These are phyloP conservation scores for Clonostachys solani DNA, from an alignment of 2,329 filamentous ascomycete genomes.

Conservation along the genomic window DNA sequence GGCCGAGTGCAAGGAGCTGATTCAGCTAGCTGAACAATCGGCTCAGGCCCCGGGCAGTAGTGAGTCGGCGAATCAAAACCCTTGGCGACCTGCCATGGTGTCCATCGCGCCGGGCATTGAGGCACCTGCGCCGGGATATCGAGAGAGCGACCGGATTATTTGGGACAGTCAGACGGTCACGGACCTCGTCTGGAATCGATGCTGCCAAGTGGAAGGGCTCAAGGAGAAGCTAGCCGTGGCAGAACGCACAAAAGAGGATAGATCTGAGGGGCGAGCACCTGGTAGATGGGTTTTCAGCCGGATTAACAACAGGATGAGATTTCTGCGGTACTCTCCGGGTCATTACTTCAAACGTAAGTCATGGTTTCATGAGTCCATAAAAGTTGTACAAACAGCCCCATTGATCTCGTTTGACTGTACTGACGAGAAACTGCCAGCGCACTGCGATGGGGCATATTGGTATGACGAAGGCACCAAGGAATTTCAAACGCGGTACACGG, in stretches of 20 bases:
- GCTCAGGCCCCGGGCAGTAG: slow-evolving; percentile 8
- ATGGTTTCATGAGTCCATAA: no score
- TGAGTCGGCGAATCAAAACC: slow-evolving; percentile 1
- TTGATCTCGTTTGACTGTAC: no score
- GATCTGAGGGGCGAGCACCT: slow-evolving; percentile 4
- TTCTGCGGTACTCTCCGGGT: slow-evolving; percentile 66
- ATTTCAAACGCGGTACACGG: slow-evolving; percentile 43
- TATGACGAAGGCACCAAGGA: slow-evolving; percentile 42
- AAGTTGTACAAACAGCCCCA: no score
- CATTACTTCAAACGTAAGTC: slow-evolving; percentile 63
- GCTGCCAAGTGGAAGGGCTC: slow-evolving; percentile 36
- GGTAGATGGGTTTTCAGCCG: slow-evolving; percentile 37
- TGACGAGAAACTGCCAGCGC: slow-evolving; percentile 34
- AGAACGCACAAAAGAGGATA: slow-evolving; percentile 9
- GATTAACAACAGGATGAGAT: slow-evolving; percentile 71
- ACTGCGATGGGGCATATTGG: slow-evolving; percentile 63
- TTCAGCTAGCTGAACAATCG: slow-evolving; percentile 46
- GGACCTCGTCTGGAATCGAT: slow-evolving; percentile 58
- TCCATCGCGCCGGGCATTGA: slow-evolving; percentile 62
- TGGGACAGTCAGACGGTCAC: slow-evolving; percentile 64
- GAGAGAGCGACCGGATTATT: slow-evolving; percentile 74
- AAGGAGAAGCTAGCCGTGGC: slow-evolving; percentile 29
- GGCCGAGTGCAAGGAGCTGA: slow-evolving; percentile 55
- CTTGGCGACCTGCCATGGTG: slow-evolving; percentile 67
- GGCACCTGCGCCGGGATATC: slow-evolving; percentile 47